Evolutionary conservation across 768 basidiomycete species (phyloP).

Genomic region (Coprinopsis strossmayeri): DNA sequence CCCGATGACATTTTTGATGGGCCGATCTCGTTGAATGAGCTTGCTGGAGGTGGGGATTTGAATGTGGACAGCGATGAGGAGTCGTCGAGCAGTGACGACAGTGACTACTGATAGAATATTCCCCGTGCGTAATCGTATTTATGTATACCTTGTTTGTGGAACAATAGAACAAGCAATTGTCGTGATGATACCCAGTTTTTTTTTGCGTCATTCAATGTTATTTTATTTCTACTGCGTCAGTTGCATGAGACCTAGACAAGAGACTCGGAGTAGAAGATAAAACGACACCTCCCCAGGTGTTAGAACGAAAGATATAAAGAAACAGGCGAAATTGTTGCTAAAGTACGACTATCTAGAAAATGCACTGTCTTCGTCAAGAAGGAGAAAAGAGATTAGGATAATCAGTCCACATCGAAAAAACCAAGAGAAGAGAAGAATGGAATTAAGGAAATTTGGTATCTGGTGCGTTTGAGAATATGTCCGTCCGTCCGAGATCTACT

Average conservation of each 20-base stretch:
- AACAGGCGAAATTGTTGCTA: neutral
- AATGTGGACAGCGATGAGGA: slow-evolving; percentile 10
- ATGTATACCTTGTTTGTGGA: too few species aligned
- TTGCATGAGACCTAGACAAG: too few species aligned
- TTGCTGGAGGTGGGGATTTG: slow-evolving; percentile 8
- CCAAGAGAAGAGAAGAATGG: slow-evolving; percentile 5
- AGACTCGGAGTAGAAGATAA: neutral
- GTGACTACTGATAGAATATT: neutral
- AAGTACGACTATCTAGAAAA: neutral
- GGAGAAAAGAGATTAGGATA: slow-evolving; percentile 1
- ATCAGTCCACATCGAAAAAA: neutral
- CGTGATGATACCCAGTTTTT: neutral
- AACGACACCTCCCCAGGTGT: slow-evolving; percentile 4
- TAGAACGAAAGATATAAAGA: neutral
- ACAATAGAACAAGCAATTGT: too few species aligned
- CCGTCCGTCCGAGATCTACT: neutral
- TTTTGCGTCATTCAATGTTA: neutral
- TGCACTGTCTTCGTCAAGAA: slow-evolving; percentile 11
- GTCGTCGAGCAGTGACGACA: slow-evolving; percentile 12
- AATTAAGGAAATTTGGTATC: neutral
- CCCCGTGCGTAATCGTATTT: too few species aligned
- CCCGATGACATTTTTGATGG: slow-evolving; percentile 6
- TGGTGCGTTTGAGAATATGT: neutral
- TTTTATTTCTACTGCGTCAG: slow-evolving; percentile 1
- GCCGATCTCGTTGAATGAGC: slow-evolving; percentile 12